phyloP scores from a whole-genome alignment of 495 filamentous ascomycete species.

The Aspergillus avenaceus region DNA sequence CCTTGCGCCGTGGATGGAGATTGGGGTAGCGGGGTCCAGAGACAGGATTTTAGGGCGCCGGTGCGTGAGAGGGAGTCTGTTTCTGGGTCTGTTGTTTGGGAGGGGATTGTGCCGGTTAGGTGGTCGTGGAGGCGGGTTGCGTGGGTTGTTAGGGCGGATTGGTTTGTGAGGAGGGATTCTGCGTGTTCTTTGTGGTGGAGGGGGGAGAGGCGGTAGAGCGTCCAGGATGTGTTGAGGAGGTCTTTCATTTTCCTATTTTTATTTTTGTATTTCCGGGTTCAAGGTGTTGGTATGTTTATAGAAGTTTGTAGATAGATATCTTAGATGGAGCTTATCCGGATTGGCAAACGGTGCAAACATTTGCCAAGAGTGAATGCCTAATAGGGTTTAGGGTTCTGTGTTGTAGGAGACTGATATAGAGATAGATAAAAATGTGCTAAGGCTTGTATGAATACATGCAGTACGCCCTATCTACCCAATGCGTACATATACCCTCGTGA shows the following conservation, averaged over 20 bases:
- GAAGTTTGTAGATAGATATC: too few relatives aligned
- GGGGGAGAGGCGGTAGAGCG: constrained; percentile 52
- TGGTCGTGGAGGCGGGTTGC: constrained; percentile 49
- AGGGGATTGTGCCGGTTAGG: constrained; percentile 46
- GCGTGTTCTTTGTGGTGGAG: constrained; percentile 45
- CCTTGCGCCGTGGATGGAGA: constrained; percentile 17
- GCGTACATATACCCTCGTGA: background rate
- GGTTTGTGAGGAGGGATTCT: constrained; percentile 32
- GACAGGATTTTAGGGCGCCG: constrained; percentile 42
- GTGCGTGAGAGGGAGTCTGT: constrained; percentile 38
- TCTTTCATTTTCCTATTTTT: too few relatives aligned
- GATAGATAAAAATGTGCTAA: too few relatives aligned
- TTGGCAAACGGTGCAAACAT: background rate
- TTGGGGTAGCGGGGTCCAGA: constrained; percentile 24
- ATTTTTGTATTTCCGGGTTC: too few relatives aligned
- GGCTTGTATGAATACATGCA: background rate
- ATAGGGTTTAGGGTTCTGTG: background rate
- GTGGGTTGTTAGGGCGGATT: constrained; percentile 40
- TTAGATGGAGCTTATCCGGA: too few relatives aligned
- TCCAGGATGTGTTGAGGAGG: constrained; percentile 56
- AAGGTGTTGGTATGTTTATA: too few relatives aligned
- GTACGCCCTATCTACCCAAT: background rate
- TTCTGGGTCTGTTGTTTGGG: constrained; percentile 28
- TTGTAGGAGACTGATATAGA: too few relatives aligned
- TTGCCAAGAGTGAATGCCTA: background rate